Evolutionary conservation across 2,329 filamentous ascomycete genomes (phyloP).

Genomic region (Pseudogymnoascus sp.): DNA sequence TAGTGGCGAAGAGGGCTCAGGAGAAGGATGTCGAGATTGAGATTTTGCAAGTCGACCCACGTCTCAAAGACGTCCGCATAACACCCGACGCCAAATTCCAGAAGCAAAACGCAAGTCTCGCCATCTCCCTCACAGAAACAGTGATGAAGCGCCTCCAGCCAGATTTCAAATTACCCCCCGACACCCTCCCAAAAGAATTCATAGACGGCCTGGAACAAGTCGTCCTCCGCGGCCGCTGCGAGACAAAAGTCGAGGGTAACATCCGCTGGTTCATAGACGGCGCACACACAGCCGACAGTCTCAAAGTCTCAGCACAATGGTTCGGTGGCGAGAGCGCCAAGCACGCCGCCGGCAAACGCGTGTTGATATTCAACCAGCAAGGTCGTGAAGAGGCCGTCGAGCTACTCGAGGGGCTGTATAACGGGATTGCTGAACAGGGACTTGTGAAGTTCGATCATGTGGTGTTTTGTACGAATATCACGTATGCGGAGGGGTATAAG

Average conservation of each 20-base stretch:
- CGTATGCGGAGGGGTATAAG: constrained; percentile 51
- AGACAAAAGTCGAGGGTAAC: constrained; percentile 45
- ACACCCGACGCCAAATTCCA: constrained; percentile 44
- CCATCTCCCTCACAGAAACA: constrained; percentile 40
- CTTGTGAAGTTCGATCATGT: constrained; percentile 54
- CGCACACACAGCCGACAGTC: constrained; percentile 85
- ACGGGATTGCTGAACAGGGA: constrained; percentile 39
- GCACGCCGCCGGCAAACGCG: constrained; percentile 33
- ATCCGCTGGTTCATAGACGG: constrained; percentile 86
- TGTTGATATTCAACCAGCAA: constrained; percentile 89
- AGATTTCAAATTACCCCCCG: not conserved
- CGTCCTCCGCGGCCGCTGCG: constrained; percentile 72
- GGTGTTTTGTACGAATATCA: constrained; percentile 71
- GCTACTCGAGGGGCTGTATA: constrained; percentile 55
- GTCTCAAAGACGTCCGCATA: constrained; percentile 23
- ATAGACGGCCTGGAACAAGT: constrained; percentile 61
- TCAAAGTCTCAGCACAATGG: constrained; percentile 74
- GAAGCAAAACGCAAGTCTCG: constrained; percentile 50
- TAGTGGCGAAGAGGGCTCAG: constrained; percentile 41
- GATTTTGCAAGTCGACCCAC: constrained; percentile 34
- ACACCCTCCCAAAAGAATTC: constrained; percentile 17
- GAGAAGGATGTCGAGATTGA: not conserved
- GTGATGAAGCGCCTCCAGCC: not conserved
- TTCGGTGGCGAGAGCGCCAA: constrained; percentile 48
- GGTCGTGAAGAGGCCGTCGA: constrained; percentile 60